Percentiles rank a stretch among this genome's conserved stretches.
Evolutionary conservation across 805 yeast species (phyloP).

Genomic region (Peterozyma xylosa): DNA sequence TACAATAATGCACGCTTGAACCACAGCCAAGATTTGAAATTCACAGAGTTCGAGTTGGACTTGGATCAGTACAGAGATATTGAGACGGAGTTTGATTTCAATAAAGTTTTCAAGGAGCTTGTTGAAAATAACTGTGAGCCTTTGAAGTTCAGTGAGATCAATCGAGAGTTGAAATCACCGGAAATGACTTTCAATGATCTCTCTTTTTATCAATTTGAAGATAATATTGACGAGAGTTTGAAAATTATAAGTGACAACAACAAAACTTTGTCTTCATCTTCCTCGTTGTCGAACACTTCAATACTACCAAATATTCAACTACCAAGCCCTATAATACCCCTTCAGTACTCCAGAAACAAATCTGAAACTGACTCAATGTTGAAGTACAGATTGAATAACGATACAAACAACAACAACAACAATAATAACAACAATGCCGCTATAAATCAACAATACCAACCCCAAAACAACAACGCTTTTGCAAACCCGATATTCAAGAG

Average conservation of each 20-base stretch:
- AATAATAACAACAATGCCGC: neutral
- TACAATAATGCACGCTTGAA: conserved; percentile 19
- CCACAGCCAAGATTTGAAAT: conserved; percentile 31
- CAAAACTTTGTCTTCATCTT: neutral
- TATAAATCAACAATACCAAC: neutral
- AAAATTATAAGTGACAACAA: neutral
- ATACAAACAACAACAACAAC: neutral
- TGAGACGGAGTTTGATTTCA: conserved; percentile 48
- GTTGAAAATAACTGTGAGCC: conserved; percentile 23
- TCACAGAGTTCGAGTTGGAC: conserved; percentile 48
- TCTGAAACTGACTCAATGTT: neutral
- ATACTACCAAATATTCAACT: conserved; percentile 8
- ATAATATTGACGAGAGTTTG: conserved; percentile 1
- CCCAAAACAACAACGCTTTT: neutral
- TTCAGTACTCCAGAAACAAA: conserved; percentile 6
- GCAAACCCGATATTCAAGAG: neutral
- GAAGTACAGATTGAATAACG: neutral
- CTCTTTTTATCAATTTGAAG: neutral
- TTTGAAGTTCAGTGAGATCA: conserved; percentile 9
- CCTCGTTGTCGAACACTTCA: neutral
- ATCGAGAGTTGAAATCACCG: conserved; percentile 1
- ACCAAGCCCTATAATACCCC: conserved; percentile 15
- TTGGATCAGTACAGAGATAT: conserved; percentile 54
- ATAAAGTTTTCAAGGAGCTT: conserved; percentile 22
- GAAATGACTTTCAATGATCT: neutral